Conservation (phyloP, 1,139 yeast genomes). For the Geotrichum bryndzae region DNA sequence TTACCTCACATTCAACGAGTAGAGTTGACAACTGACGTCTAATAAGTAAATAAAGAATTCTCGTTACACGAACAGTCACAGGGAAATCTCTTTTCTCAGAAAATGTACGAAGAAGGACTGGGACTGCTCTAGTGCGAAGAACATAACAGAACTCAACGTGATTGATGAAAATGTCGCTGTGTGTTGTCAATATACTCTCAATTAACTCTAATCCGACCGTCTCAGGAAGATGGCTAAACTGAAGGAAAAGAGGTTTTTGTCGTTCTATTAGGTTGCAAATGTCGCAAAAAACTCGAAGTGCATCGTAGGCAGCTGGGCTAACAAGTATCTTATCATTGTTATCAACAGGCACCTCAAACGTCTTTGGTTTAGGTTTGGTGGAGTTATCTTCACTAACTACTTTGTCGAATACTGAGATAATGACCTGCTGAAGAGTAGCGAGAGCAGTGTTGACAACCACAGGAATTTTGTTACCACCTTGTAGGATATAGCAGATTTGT, state of each 20-base stretch:
- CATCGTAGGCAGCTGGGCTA: conserved; percentile 57
- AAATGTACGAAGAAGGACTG: conserved; percentile 62
- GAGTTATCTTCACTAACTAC: conserved; percentile 40
- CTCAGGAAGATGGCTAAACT: conserved; percentile 51
- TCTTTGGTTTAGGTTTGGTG: conserved; percentile 27
- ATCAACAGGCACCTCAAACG: conserved; percentile 36
- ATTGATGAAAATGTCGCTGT: conserved; percentile 47
- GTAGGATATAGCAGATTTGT: conserved; percentile 64
- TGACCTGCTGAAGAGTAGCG: conserved; percentile 84
- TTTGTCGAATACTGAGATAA: conserved; percentile 69
- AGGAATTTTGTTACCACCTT: conserved; percentile 60
- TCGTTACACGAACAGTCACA: conserved; percentile 62
- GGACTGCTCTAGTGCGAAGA: conserved; percentile 63
- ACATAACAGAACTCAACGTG: conserved; percentile 62
- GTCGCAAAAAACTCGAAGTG: conserved; percentile 62
- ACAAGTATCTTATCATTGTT: conserved; percentile 42
- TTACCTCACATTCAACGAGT: conserved; percentile 73
- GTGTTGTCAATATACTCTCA: conserved; percentile 61
- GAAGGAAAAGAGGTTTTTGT: conserved; percentile 48
- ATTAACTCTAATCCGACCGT: conserved; percentile 73
- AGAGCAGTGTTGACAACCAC: conserved; percentile 88
- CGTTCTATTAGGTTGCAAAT: conserved; percentile 62
- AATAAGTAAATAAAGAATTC: conserved; percentile 59
- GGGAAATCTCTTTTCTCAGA: conserved; percentile 57
- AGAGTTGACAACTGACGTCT: conserved; percentile 55